Base-by-base conservation (phyloP, 2,329 filamentous ascomycete species). In the Paracamarosporium sp. region DNA sequence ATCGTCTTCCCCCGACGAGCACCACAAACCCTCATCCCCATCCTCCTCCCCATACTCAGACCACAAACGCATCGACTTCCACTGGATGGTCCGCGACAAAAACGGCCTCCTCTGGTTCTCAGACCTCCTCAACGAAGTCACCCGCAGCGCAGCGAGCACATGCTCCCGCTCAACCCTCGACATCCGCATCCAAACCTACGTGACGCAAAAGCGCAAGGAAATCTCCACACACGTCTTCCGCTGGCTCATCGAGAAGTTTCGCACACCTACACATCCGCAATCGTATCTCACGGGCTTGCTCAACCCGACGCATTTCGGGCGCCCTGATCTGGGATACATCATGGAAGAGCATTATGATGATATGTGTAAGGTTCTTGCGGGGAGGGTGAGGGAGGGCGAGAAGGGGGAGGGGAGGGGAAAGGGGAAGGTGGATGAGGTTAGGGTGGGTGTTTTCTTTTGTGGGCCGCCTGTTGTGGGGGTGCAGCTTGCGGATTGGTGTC, bases 101-200 rank as follows among this genome's bases (percentile, higher is more conserved):
- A 85, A 86, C 68, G 79, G 83, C 50, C 77, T 87, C 0, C 76
- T 83, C 3, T 86, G 85, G 85, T 83, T 87, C 50, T 84, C 84
- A 0, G 80, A 85, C 61, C 79, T 86, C 0, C 78, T 86, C 5
- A 86, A 86, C 63, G 71, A 73, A 56, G 71, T 74, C 3, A 65
- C 72, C 7, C 75, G 76, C 5, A 71, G 74, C 8, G 15, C 20
- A 13, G 73, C 81, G 20, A 74, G 79, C 12, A 27, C 43, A 44
- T 62, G 62, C 5, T 63, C 72, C 28, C 56, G 50, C 33, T 67
- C 68, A 4, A 62, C 71, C 28, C 79, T 87, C 41, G 82, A 85
- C 54, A 81, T 87, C 56, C 80, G 82, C 36, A 82, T 86, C 66
- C 78, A 82, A 53, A 86, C 84, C 0, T 83, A 86, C 66, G 80